Conservation (phyloP, 2,329 filamentous ascomycete species). For the Arthroderma sp. region DNA sequence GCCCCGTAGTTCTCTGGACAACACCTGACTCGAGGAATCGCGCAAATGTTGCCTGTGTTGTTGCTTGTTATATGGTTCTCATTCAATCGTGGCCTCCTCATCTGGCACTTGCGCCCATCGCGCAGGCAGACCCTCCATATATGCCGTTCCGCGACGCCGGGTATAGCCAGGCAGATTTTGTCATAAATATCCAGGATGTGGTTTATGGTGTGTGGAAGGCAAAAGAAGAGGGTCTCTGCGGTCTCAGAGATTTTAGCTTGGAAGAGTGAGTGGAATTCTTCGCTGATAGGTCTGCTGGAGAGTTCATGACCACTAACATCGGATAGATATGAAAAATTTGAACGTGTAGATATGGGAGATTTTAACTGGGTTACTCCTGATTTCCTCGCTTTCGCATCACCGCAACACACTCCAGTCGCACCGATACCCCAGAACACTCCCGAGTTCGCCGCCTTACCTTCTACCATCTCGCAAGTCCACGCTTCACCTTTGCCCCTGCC, state of each 20-base stretch:
- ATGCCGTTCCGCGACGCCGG: slow-evolving; percentile 99
- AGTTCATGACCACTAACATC: background rate
- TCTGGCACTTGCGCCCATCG: slow-evolving; percentile 84
- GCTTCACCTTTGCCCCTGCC: slow-evolving; percentile 60
- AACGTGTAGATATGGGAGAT: slow-evolving; percentile 93
- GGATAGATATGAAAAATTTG: slow-evolving; percentile 70
- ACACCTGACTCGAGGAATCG: slow-evolving; percentile 77
- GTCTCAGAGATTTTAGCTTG: slow-evolving; percentile 83
- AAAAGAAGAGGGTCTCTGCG: slow-evolving; percentile 87
- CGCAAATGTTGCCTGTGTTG: slow-evolving; percentile 80
- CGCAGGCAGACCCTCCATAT: slow-evolving; percentile 88
- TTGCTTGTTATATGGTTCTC: slow-evolving; percentile 97
- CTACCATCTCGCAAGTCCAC: slow-evolving; percentile 59
- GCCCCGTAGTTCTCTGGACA: slow-evolving; percentile 93
- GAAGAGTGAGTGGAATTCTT: slow-evolving; percentile 51
- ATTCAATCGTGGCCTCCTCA: slow-evolving; percentile 98
- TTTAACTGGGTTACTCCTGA: slow-evolving; percentile 98
- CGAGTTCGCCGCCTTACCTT: slow-evolving; percentile 60
- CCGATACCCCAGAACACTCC: slow-evolving; percentile 61
- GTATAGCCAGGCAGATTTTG: slow-evolving; percentile 96
- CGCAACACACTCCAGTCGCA: slow-evolving; percentile 64
- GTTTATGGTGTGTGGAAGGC: slow-evolving; percentile 98
- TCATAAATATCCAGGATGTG: slow-evolving; percentile 88
- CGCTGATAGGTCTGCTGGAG: background rate
- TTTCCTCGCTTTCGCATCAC: slow-evolving; percentile 93